Evolutionary conservation across 768 basidiomycete species (phyloP).

Genomic region (Phlegmacium glaucopus): DNA sequence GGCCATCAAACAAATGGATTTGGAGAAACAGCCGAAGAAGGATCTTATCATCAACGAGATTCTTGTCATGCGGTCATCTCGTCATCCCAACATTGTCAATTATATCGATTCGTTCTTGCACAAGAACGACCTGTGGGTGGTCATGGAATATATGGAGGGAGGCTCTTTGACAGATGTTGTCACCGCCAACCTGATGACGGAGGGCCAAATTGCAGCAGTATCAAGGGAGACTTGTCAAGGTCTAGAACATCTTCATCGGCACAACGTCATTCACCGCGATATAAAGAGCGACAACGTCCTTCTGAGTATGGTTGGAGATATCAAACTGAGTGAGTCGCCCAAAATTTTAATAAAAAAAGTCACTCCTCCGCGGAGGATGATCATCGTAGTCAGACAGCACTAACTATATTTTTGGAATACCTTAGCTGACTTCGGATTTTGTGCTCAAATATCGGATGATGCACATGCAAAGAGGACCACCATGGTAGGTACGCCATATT

Average conservation of each 20-base stretch:
- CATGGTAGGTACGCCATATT: constrained; percentile 98
- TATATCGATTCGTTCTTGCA: constrained; percentile 98
- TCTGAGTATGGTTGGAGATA: constrained; percentile 89
- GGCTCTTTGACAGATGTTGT: constrained; percentile 94
- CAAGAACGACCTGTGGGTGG: constrained; percentile 98
- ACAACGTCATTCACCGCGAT: constrained; percentile 97
- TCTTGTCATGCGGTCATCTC: constrained; percentile 94
- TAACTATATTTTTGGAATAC: neutral
- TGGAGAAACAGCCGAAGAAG: constrained; percentile 99
- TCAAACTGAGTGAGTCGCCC: constrained; percentile 86
- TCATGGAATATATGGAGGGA: constrained; percentile 99
- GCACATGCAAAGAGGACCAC: constrained; percentile 90
- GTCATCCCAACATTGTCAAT: constrained; percentile 99
- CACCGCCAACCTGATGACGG: constrained; percentile 94
- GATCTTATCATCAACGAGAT: constrained; percentile 99
- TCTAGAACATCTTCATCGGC: constrained; percentile 89
- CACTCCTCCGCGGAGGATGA: too few relatives aligned
- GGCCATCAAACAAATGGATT: constrained; percentile 99
- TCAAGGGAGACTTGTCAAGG: constrained; percentile 92
- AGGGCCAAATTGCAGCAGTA: constrained; percentile 98
- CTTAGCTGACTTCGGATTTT: constrained; percentile 97
- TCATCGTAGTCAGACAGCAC: too few relatives aligned
- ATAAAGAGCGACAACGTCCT: constrained; percentile 99
- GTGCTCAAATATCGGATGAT: constrained; percentile 91
- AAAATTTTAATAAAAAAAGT: neutral